phyloP scores from a whole-genome alignment of 331 rosid genomes.

The Pyracantha coccinea region DNA sequence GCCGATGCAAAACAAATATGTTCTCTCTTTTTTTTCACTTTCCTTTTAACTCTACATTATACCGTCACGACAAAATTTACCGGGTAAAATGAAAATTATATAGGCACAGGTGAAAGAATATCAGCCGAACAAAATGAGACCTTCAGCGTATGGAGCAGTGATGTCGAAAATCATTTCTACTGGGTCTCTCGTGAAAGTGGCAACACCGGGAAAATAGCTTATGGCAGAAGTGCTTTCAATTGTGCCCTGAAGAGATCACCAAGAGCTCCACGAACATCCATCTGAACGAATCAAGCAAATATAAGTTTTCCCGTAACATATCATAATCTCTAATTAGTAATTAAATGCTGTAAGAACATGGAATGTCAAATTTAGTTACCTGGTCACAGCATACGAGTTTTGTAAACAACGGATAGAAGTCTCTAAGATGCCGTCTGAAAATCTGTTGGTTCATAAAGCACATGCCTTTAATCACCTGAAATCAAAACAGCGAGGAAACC shows the following conservation, averaged over 20 bases:
- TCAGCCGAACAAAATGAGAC: neutral
- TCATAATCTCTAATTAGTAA: neutral
- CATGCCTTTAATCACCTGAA: slow-evolving; percentile 93
- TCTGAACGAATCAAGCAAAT: slow-evolving; percentile 45
- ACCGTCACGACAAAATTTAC: slow-evolving; percentile 1
- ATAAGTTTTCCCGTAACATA: slow-evolving; percentile 17
- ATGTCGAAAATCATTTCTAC: neutral
- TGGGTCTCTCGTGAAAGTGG: neutral
- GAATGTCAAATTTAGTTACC: slow-evolving; percentile 30
- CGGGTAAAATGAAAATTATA: neutral
- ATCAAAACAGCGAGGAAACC: neutral
- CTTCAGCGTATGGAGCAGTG: neutral
- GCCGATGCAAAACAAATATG: neutral
- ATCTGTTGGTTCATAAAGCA: slow-evolving; percentile 78
- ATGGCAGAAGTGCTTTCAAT: slow-evolving; percentile 81
- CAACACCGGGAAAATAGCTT: neutral
- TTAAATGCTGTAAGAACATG: neutral
- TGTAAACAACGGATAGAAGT: slow-evolving; percentile 90
- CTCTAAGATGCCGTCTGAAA: slow-evolving; percentile 86
- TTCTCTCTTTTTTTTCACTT: neutral
- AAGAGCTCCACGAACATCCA: slow-evolving; percentile 94
- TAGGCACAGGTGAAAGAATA: neutral
- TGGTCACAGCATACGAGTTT: slow-evolving; percentile 96
- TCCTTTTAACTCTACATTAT: neutral
- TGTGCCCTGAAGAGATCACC: slow-evolving; percentile 90